These are phyloP conservation scores for Irpex lacteus DNA, from an alignment of 1,284 basidiomycete species.

Conservation along the genomic window DNA sequence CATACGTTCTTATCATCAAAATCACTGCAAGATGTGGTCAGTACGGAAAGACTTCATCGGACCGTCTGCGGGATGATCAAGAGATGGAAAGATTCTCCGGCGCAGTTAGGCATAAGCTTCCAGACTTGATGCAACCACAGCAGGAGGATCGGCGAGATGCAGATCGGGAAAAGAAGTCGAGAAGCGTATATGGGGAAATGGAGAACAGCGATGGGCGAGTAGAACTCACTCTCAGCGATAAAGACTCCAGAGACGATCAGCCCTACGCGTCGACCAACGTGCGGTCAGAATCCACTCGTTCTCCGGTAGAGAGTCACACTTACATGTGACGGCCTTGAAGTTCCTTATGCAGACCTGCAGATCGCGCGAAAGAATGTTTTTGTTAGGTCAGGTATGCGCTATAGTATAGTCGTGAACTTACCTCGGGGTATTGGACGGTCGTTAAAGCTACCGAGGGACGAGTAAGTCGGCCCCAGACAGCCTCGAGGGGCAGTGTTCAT, in stretches of 20 bases:
- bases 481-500: not conserved
- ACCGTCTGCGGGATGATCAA: not conserved
- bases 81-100: not conserved
- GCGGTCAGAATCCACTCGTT: slow-evolving; percentile 11
- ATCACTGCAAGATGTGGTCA: slow-evolving; percentile 21
- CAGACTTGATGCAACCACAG: slow-evolving; percentile 1
- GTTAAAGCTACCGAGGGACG: slow-evolving; percentile 8
- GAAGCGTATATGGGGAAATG: not conserved
- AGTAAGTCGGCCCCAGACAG: not conserved
- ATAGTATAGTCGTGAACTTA: not conserved
- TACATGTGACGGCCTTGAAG: slow-evolving; percentile 9
- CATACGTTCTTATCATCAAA: slow-evolving; percentile 41
- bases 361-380: not conserved
- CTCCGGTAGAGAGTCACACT: not conserved
- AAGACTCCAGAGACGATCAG: slow-evolving; percentile 35
- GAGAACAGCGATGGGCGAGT: not conserved
- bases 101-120: not conserved
- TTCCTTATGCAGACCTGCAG: slow-evolving; percentile 3
- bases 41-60: not conserved
- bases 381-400: not conserved
- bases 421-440: not conserved
- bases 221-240: slow-evolving; percentile 33
- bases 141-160: not conserved
- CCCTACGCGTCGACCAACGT: slow-evolving; percentile 27
- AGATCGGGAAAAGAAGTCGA: not conserved